Conservation (phyloP, 768 basidiomycete species). For the Sporobolomyces pararoseus region DNA sequence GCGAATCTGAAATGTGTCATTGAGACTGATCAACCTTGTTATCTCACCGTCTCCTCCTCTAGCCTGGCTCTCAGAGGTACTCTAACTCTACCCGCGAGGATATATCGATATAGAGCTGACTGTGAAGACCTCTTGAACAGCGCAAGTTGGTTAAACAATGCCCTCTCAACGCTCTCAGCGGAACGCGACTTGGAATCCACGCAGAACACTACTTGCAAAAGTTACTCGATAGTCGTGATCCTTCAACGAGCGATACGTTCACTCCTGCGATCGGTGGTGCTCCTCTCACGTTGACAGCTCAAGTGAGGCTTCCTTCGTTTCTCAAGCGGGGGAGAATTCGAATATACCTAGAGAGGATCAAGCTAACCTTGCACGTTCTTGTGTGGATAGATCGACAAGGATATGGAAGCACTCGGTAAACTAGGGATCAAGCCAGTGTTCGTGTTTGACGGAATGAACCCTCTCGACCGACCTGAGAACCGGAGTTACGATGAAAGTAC, state of each 20-base stretch:
- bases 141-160: slow-evolving; percentile 81
- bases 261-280: slow-evolving; percentile 92
- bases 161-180: slow-evolving; percentile 72
- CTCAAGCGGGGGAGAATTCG: neutral
- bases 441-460: slow-evolving; percentile 84
- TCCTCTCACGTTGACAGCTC: slow-evolving; percentile 70
- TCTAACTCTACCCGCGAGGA: neutral
- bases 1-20: neutral
- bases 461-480: slow-evolving; percentile 55
- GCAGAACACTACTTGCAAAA: slow-evolving; percentile 80
- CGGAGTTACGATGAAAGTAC: slow-evolving; percentile 27
- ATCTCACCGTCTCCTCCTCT: neutral
- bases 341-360: neutral
- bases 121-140: too few species aligned
- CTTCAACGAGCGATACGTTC: slow-evolving; percentile 78
- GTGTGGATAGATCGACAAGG: slow-evolving; percentile 73
- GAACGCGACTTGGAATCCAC: slow-evolving; percentile 95
- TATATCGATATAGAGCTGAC: too few species aligned
- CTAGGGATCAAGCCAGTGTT: slow-evolving; percentile 96
- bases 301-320: slow-evolving; percentile 23
- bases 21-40: slow-evolving; percentile 1
- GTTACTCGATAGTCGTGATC: slow-evolving; percentile 62
- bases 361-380: neutral
- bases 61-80: slow-evolving; percentile 40
- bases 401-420: slow-evolving; percentile 84